phyloP scores from a whole-genome alignment of 2,329 filamentous ascomycete genomes.

The Lachnellula cervina region DNA sequence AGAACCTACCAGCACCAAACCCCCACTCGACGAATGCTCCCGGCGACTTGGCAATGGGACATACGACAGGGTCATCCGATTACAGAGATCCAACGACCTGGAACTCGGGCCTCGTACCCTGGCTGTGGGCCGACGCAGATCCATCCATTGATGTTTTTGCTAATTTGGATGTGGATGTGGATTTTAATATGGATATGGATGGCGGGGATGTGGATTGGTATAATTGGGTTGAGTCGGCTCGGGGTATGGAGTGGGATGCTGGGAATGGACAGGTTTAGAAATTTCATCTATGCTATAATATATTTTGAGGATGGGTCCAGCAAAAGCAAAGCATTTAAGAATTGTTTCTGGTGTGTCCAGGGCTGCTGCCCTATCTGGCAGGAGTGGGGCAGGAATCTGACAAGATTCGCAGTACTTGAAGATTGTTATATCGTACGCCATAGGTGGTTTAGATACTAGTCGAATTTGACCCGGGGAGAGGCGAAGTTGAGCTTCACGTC shows the following conservation, averaged over 20 bases:
- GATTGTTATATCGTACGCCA: too few species aligned
- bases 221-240: constrained; percentile 36
- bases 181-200: constrained; percentile 29
- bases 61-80: background rate
- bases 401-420: too few species aligned
- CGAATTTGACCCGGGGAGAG: too few species aligned
- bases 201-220: constrained; percentile 35
- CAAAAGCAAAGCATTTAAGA: too few species aligned
- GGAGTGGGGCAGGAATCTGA: too few species aligned
- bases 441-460: too few species aligned
- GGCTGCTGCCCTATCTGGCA: too few species aligned
- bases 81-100: constrained; percentile 6
- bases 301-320: too few species aligned
- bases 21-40: background rate
- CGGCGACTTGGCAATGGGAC: background rate
- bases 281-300: too few species aligned
- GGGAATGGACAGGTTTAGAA: background rate
- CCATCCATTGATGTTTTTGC: constrained; percentile 18
- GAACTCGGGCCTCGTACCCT: constrained; percentile 17
- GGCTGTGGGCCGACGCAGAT: constrained; percentile 27
- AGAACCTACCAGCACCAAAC: background rate
- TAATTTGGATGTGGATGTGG: constrained; percentile 28
- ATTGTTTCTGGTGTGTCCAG: too few species aligned
- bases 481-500: too few species aligned
- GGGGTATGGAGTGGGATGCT: constrained; percentile 14